Evolutionary conservation across 305 asterid genomes (phyloP).

Genomic region (Fraxinus nigra): DNA sequence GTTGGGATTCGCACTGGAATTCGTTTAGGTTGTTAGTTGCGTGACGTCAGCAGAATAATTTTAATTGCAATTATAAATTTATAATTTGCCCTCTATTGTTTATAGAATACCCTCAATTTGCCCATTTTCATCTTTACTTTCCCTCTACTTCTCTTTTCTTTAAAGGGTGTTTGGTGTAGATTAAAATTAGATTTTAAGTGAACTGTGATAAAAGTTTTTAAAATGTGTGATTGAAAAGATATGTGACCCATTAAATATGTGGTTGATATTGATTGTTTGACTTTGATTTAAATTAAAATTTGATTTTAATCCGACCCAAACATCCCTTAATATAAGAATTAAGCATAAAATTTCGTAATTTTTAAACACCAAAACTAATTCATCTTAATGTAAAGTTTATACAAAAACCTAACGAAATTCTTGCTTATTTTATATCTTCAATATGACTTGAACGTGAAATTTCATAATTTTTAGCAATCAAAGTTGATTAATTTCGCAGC

Average conservation of each 20-base stretch:
- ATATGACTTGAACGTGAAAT: neutral
- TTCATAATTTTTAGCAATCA: neutral
- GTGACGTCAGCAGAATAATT: neutral
- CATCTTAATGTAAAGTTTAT: neutral
- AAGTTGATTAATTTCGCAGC: neutral
- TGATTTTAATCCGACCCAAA: no score
- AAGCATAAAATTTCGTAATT: no score
- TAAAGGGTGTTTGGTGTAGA: no score
- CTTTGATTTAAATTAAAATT: no score
- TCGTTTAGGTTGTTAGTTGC: slow-evolving; percentile 23
- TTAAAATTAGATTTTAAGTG: no score
- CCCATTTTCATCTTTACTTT: neutral
- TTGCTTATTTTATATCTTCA: neutral
- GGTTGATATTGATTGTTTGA: no score
- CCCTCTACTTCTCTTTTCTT: neutral
- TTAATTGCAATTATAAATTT: neutral
- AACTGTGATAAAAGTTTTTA: no score
- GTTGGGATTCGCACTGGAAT: slow-evolving; percentile 23
- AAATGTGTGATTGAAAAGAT: no score
- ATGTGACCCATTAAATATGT: no score
- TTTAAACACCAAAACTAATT: neutral
- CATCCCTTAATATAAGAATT: no score
- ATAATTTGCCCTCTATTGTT: neutral
- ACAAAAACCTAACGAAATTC: neutral
- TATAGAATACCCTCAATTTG: neutral